These are phyloP conservation scores for Niebla homalea DNA, from an alignment of 495 filamentous ascomycete genomes.

Conservation along the genomic window DNA sequence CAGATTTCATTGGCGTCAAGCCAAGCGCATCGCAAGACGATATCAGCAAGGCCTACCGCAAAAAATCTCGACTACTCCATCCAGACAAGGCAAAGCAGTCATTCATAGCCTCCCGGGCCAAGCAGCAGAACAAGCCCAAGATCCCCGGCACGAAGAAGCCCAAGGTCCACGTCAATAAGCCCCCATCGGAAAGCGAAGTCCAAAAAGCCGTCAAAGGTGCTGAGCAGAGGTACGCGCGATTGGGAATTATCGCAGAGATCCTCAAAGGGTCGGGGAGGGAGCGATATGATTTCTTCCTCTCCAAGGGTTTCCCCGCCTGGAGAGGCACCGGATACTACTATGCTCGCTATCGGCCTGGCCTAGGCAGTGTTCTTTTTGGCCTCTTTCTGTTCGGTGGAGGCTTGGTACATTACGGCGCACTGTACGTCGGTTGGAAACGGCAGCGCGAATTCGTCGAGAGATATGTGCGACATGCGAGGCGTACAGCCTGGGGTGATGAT, in stretches of 20 bases:
- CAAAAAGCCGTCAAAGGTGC: constrained; percentile 63
- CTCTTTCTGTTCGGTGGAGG: constrained; percentile 79
- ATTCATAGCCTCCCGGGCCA: constrained; percentile 59
- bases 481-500: constrained; percentile 80
- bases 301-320: constrained; percentile 90
- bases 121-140: constrained; percentile 40
- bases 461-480: constrained; percentile 81
- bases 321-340: constrained; percentile 98
- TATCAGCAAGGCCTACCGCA: constrained; percentile 85
- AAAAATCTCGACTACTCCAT: constrained; percentile 68
- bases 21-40: constrained; percentile 69
- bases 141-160: constrained; percentile 39
- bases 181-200: constrained; percentile 59
- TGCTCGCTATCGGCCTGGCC: constrained; percentile 75
- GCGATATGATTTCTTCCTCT: constrained; percentile 91
- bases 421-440: constrained; percentile 74
- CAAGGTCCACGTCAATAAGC: constrained; percentile 53
- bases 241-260: constrained; percentile 72
- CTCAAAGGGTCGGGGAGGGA: constrained; percentile 65
- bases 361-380: constrained; percentile 69
- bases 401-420: constrained; percentile 66
- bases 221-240: constrained; percentile 62
- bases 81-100: constrained; percentile 89
- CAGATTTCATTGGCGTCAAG: constrained; percentile 68
- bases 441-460: constrained; percentile 81